Evolutionary conservation across 2,329 filamentous ascomycete genomes (phyloP).

Genomic region (Claviceps pazoutovae): DNA sequence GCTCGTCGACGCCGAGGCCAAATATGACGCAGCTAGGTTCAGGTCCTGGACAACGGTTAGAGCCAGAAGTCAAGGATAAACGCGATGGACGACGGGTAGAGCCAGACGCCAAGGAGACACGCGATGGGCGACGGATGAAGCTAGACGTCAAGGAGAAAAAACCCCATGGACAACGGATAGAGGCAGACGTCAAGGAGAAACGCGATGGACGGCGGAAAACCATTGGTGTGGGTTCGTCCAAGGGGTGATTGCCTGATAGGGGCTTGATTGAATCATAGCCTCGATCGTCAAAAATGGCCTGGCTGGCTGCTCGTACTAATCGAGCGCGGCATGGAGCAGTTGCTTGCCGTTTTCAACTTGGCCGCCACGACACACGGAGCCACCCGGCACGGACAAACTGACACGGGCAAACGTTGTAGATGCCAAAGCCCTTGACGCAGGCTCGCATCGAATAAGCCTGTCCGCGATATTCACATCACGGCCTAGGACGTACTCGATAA

Average conservation of each 20-base stretch:
- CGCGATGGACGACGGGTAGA: too few species aligned
- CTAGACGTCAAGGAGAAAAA: too few species aligned
- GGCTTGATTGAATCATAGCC: neutral
- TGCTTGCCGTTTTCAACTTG: neutral
- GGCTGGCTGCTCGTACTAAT: neutral
- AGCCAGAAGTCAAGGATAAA: too few species aligned
- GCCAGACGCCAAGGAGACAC: too few species aligned
- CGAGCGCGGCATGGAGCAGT: neutral
- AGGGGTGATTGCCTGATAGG: conserved; percentile 32
- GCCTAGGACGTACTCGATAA: too few species aligned
- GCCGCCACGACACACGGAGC: too few species aligned
- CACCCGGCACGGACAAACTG: too few species aligned
- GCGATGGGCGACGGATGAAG: conserved; percentile 9
- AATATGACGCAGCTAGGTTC: conserved; percentile 29
- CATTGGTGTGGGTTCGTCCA: conserved; percentile 37
- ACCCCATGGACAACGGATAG: conserved; percentile 10
- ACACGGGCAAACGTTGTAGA: too few species aligned
- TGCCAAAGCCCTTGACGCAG: too few species aligned
- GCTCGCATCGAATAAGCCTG: too few species aligned
- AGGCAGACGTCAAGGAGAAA: conserved; percentile 24
- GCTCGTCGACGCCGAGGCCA: conserved; percentile 18
- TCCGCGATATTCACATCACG: too few species aligned
- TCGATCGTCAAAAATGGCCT: neutral
- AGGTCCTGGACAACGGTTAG: conserved; percentile 10
- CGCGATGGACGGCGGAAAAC: conserved; percentile 44